phyloP scores from a whole-genome alignment of 305 asterid genomes.

The Rubia balearica region DNA sequence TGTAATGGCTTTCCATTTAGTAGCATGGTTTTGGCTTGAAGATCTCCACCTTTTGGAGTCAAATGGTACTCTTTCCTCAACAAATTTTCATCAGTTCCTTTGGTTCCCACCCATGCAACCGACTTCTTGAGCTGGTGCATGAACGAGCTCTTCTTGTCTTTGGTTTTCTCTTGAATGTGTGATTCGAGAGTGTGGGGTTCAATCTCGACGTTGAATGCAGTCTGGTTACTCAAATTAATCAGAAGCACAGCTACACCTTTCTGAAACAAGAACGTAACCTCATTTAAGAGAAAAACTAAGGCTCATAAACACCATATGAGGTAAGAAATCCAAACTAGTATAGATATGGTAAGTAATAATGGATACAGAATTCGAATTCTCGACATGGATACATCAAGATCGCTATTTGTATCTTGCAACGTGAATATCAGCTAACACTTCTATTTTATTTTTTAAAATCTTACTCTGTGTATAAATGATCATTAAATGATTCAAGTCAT shows the following conservation, averaged over 20 bases:
- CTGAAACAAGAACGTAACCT: constrained; percentile 29
- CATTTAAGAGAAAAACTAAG: not conserved
- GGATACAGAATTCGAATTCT: not conserved
- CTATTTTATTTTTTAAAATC: too few species aligned
- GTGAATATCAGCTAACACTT: too few species aligned
- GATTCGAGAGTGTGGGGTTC: constrained; percentile 25
- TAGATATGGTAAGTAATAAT: not conserved
- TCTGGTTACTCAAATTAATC: constrained; percentile 59
- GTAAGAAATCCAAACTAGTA: not conserved
- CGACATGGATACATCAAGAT: too few species aligned
- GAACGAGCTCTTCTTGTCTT: constrained; percentile 28
- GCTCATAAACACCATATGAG: not conserved
- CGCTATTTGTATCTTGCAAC: too few species aligned
- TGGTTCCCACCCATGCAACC: constrained; percentile 66
- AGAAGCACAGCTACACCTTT: constrained; percentile 64
- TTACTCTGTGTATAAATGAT: too few species aligned
- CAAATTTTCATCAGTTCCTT: constrained; percentile 43
- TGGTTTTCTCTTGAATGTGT: constrained; percentile 19
- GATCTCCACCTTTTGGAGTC: constrained; percentile 50
- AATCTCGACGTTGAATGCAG: constrained; percentile 26
- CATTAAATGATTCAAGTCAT: too few species aligned
- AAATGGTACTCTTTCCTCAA: constrained; percentile 68
- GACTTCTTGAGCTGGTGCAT: constrained; percentile 42
- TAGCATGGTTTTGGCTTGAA: constrained; percentile 44
- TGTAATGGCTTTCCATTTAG: constrained; percentile 54